Conservation (phyloP, 1,139 yeast species). For the Zygoascus sp. region DNA sequence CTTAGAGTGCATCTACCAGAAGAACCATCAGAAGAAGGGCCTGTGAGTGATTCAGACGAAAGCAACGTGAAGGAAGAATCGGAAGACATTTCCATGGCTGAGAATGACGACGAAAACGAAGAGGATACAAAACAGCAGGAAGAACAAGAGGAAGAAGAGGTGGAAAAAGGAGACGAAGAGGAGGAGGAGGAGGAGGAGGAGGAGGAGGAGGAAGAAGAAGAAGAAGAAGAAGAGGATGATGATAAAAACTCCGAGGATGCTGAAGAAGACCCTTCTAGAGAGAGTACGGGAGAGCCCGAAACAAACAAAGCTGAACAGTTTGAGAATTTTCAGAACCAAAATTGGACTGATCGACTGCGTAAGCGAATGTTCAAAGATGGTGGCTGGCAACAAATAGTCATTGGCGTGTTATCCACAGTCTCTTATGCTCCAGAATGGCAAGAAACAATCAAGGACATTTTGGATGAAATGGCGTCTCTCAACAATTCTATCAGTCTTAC, state of each 20-base stretch:
- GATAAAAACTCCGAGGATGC: slow-evolving; percentile 26
- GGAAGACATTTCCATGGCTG: slow-evolving; percentile 13
- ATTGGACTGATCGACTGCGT: slow-evolving; percentile 76
- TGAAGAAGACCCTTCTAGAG: slow-evolving; percentile 24
- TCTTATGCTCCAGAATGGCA: slow-evolving; percentile 55
- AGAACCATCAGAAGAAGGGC: slow-evolving; percentile 17
- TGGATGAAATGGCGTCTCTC: slow-evolving; percentile 54
- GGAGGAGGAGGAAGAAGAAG: slow-evolving; percentile 22
- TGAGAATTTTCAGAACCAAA: slow-evolving; percentile 54
- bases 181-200: slow-evolving; percentile 22
- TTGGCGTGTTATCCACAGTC: slow-evolving; percentile 60
- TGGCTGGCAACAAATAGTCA: slow-evolving; percentile 71
- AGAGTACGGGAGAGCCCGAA: slow-evolving; percentile 21
- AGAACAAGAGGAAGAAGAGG: slow-evolving; percentile 17
- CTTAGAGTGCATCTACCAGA: slow-evolving; percentile 42
- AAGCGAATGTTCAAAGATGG: slow-evolving; percentile 78
- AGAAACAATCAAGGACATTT: slow-evolving; percentile 44
- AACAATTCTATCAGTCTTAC: slow-evolving; percentile 47
- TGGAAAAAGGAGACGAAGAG: slow-evolving; percentile 26
- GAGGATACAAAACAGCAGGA: slow-evolving; percentile 31
- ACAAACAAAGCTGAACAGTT: slow-evolving; percentile 37
- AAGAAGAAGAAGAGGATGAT: slow-evolving; percentile 19
- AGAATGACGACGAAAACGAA: slow-evolving; percentile 31
- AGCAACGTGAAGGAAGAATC: slow-evolving; percentile 34
- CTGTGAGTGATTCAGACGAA: slow-evolving; percentile 38